Percentiles rank a stretch among this genome's conserved stretches.
Evolutionary conservation across 148 eudicot genomes (phyloP).

Genomic region (Amaranthus hypochondriacus): DNA sequence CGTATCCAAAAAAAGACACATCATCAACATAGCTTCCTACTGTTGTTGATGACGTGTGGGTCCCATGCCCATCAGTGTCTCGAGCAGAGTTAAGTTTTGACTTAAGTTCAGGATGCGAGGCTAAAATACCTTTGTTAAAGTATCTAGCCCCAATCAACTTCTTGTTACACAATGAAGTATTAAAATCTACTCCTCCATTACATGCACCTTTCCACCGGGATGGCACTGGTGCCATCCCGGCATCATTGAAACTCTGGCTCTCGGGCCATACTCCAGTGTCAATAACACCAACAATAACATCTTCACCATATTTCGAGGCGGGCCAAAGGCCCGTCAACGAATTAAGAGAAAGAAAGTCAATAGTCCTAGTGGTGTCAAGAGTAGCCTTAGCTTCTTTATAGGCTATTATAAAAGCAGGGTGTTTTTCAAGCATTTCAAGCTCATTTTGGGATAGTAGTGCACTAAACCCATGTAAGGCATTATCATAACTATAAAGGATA

Average conservation of each 20-base stretch:
- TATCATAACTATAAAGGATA: constrained; percentile 44
- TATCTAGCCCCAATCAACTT: constrained; percentile 58
- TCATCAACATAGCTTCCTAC: constrained; percentile 48
- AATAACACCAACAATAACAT: constrained; percentile 48
- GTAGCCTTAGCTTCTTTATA: constrained; percentile 36
- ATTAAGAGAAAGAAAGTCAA: constrained; percentile 47
- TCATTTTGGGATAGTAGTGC: constrained; percentile 42
- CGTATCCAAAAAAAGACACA: constrained; percentile 64
- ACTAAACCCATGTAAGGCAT: constrained; percentile 68
- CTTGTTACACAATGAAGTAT: constrained; percentile 39
- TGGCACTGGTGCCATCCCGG: constrained; percentile 39
- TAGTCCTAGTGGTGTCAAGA: constrained; percentile 49
- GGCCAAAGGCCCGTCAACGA: constrained; percentile 49
- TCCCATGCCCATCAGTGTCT: constrained; percentile 69
- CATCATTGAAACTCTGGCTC: constrained; percentile 46
- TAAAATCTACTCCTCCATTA: constrained; percentile 40
- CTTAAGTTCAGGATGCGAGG: constrained; percentile 30
- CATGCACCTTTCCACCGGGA: constrained; percentile 56
- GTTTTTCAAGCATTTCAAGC: constrained; percentile 30
- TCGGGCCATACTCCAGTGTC: constrained; percentile 79
- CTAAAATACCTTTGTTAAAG: constrained; percentile 53
- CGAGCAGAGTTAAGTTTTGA: constrained; percentile 42
- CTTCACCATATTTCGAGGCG: constrained; percentile 46
- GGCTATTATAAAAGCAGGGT: constrained; percentile 41
- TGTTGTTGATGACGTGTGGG: constrained; percentile 61